Base-by-base conservation (phyloP, 169 alveolate species). In the Cryptosporidium sp. region DNA sequence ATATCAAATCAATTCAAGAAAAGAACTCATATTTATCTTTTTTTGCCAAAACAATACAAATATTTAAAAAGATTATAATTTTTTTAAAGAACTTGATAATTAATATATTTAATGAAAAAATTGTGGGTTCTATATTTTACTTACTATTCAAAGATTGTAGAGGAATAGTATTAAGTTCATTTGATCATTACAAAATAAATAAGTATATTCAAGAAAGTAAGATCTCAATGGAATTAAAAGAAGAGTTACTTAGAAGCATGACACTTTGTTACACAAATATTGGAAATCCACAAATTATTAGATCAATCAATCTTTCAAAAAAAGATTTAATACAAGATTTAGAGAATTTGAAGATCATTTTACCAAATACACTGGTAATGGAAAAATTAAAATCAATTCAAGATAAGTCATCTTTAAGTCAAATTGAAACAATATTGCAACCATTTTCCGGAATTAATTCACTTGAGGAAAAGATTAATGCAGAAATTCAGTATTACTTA, bases 241-340 rank as follows among this genome's bases (percentile, higher is more conserved):
- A 80, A 37, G 89, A 80, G 10, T 62, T 80, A 35, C 44, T 80
- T 14, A 80, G 35, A 80, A 80, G 89, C 33, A 80, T 80, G 89
- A 80, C 89, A 6, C 29, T 80, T 14, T 80, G 89, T 18, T 80
- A 80, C 18, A 29, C 89, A 39, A 80, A 80, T 44, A 65, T 80
- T 80, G 89, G 89, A 23, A 80, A 60, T 62, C 56, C 51, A 31
- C 35, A 23, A 65, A 26, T 80, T n/a, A 80, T 80, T 29, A 37
- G 75, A 21, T 42, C 48, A 37, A 62, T 80, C 0, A 80, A 31
- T 42, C 16, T 80, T 23, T 6, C 61, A 21, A 80, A 65, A 51
- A 48, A 69, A 61, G 75, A 80, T 23, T 37, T 80, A 26, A 60
- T 80, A 37, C 31, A 80, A n/a, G 89, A 80, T 9, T 45, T 80